Base-by-base conservation (phyloP, 495 filamentous ascomycete species). In the Trichoderma orchidacearum region DNA sequence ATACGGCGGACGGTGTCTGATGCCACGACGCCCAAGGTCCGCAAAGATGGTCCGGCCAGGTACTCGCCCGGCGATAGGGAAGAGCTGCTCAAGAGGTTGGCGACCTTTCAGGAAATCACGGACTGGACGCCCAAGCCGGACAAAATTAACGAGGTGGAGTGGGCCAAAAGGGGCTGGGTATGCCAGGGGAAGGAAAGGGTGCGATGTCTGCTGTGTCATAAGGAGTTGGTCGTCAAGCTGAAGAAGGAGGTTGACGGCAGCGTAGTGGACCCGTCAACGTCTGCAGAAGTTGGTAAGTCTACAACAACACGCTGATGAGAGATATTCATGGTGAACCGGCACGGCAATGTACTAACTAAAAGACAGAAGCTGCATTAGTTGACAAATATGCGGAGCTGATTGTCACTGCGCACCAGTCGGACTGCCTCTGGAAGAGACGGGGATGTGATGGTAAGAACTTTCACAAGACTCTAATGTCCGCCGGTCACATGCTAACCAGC, bases 91-190 rank as follows among this genome's bases (percentile, higher is more conserved):
- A 80, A 82, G 59, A 76, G 93, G 21, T 72, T 98, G 45, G 85
- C 85, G 59, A 93, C 91, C 1, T 98, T 93, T 61, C 83, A 90
- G 54, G 88, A 90, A 59, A 83, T 96, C 41, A 90, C 89, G 57
- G 80, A 86, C 64, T 98, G 93, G 93, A 80, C 76, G 61, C 85
- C 75, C 55, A 97, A 87, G 72, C 89, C 93, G 3, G 75, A 86
- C 11, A 70, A 73, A 32, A 85, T 97, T 60, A 90, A 82, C 64
- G 93, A 97, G 70, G 86, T 96, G 5, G 83, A 88, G 68, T 98
- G 94, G 94, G 90, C 92, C 6, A 96, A 91, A 74, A 77, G 86
- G 30, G 93, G 93, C 2, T 98, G 93, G 93, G 77, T 82, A 2
- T 96, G 92, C 65, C 80, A 85, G 21, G 86, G 85, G 60, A 82